Base-by-base conservation (phyloP, 2,329 filamentous ascomycete species). In the Monilinia vaccinii-corymbosi region DNA sequence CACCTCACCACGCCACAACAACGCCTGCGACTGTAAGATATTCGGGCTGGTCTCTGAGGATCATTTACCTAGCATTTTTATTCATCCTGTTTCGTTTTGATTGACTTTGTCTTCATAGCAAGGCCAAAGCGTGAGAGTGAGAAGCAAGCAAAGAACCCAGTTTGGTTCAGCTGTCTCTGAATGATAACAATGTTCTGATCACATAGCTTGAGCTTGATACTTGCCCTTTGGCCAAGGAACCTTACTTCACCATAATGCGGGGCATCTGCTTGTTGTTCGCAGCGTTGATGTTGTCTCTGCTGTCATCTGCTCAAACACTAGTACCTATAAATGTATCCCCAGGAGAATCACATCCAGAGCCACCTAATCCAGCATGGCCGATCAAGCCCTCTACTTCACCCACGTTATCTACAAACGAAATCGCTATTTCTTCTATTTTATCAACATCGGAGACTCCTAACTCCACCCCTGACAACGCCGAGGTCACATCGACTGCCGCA, bases 41-140 rank as follows among this genome's bases (percentile, higher is more conserved):
- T 31, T 47, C 47, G 40, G 57, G 40, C 40, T 60, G 57, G 42
- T 59, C 48, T 59, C 47, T 28, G 36, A 53, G 36, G 48, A 46
- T 59, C 38, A 31, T 44, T 59, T 46, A 48, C 48, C 31, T 60
- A 62, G 45, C 63, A 66, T 51, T 68, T 63, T 65, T 74, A 76
- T 70, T 65, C 36, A 72, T 66, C 64, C 80, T 81, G 45, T 56
- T 47, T 63, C 57, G 40, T 57, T 64, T 61, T 36, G 69, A 65
- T 25, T 71, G 70, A 56, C 68, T 61, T 71, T 8, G 66, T 68
- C n/a, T 68, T 66, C 60, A 69, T 73, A 28, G 69, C 70, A 9
- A 52, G 66, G 50, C n/a, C 55, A 28, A 46, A 31, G 2, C n/a
- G 31, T 57, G 25, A 21, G 2, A 25, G 31, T 57, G 25, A 21